A percentile compares a stretch with the other conserved stretches of the same genome.
phyloP scores from a whole-genome alignment of 2,329 filamentous ascomycete species.

The Aspergillus sp. region DNA sequence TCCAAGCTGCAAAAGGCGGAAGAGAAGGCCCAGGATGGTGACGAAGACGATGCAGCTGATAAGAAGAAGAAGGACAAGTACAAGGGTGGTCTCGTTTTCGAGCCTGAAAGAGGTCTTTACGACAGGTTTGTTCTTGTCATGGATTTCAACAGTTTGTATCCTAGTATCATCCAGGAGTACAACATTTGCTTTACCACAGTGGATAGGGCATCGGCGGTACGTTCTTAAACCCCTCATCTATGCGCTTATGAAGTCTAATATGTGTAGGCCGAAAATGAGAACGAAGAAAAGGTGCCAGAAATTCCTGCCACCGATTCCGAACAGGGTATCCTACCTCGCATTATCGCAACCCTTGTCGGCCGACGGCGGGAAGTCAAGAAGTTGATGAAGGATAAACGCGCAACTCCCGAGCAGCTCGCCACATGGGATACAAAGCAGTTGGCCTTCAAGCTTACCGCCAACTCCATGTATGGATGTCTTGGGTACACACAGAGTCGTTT shows the following conservation, averaged over 20 bases:
- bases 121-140: constrained; percentile 98
- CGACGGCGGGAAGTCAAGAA: constrained; percentile 90
- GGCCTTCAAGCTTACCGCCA: constrained; percentile 94
- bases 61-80: constrained; percentile 99
- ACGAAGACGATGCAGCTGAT: constrained; percentile 66
- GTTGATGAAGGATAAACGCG: constrained; percentile 91
- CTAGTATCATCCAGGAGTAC: constrained; percentile 98
- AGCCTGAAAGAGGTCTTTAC: constrained; percentile 95
- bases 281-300: constrained; percentile 86
- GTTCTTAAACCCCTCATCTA: constrained; percentile 26
- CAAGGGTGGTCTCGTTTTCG: constrained; percentile 97
- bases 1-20: constrained; percentile 73
- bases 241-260: constrained; percentile 10
- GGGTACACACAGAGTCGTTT: constrained; percentile 97
- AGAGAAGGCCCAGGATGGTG: constrained; percentile 66
- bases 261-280: constrained; percentile 57
- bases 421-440: constrained; percentile 99
- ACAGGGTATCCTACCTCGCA: constrained; percentile 80
- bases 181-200: constrained; percentile 99
- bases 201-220: constrained; percentile 70
- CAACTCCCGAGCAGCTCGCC: constrained; percentile 80
- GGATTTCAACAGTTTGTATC: constrained; percentile 99
- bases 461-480: constrained; percentile 99
- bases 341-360: constrained; percentile 88
- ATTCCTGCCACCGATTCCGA: constrained; percentile 72